Conservation (phyloP, 352 stramenopile species). For the Pythium oligandrum region DNA sequence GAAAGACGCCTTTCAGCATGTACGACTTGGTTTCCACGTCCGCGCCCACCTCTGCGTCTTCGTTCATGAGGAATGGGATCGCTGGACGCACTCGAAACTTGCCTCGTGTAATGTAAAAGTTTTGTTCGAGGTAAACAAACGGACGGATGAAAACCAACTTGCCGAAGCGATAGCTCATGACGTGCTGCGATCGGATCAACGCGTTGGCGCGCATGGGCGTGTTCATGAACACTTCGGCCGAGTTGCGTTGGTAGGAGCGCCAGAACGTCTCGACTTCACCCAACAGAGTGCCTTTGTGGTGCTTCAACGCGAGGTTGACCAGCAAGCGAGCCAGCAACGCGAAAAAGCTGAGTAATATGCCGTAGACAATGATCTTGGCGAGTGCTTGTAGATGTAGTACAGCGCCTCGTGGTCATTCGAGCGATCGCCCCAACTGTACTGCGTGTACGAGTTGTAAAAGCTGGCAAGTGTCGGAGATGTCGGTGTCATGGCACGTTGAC, state of each 20-base stretch:
- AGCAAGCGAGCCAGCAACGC: conserved; percentile 9
- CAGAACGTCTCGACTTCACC: conserved; percentile 15
- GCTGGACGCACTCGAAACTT: conserved; percentile 12
- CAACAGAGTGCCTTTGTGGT: conserved; percentile 11
- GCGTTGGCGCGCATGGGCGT: conserved; percentile 20
- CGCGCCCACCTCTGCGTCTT: conserved; percentile 7
- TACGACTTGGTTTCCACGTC: conserved; percentile 9
- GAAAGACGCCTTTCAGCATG: no score
- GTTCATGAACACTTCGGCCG: conserved; percentile 23
- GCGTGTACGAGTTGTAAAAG: conserved; percentile 17
- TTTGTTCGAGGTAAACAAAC: conserved; percentile 24
- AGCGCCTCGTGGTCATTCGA: conserved; percentile 8
- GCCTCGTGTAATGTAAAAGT: no score
- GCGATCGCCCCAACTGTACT: conserved; percentile 22
- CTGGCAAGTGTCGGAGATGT: conserved; percentile 7
- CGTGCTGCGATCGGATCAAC: conserved; percentile 14
- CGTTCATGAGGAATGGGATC: conserved; percentile 11
- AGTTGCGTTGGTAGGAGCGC: conserved; percentile 23
- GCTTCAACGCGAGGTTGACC: conserved; percentile 1
- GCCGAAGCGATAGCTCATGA: conserved; percentile 22
- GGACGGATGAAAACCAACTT: conserved; percentile 20
- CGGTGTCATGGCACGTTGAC: conserved; percentile 13
- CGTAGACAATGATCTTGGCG: conserved; percentile 11
- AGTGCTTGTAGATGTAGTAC: conserved; percentile 15
- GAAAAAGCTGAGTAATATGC: conserved; percentile 13